A percentile compares a stretch with the other conserved stretches of the same genome.
phyloP scores from a whole-genome alignment of 306 rosid species.

The Cicer judaicum region DNA sequence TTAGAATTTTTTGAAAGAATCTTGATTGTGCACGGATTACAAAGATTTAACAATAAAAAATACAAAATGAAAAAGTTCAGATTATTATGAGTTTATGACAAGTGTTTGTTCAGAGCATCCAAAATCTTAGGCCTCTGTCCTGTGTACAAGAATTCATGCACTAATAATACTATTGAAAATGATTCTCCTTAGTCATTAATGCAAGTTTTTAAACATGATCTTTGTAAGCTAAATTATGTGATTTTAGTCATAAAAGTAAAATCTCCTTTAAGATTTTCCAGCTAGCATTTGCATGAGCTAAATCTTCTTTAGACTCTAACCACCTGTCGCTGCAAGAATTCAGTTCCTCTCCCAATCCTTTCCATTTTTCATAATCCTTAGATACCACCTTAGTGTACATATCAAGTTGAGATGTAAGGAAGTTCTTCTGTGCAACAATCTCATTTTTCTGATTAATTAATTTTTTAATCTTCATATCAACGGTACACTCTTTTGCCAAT shows the following conservation, averaged over 20 bases:
- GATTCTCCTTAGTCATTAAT: neutral
- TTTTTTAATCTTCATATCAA: conserved; percentile 7
- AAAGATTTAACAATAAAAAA: too few species aligned
- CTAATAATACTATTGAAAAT: too few species aligned
- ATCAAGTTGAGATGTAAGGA: conserved; percentile 8
- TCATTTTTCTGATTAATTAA: neutral
- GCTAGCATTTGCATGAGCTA: conserved; percentile 15
- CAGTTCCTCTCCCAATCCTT: neutral
- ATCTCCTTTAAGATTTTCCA: conserved; percentile 18
- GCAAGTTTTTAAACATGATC: neutral
- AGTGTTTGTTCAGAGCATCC: too few species aligned
- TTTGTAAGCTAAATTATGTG: neutral
- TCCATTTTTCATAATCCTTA: neutral
- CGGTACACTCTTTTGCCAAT: neutral
- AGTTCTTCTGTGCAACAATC: conserved; percentile 3
- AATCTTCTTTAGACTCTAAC: conserved; percentile 12
- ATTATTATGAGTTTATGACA: too few species aligned
- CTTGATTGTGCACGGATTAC: too few species aligned
- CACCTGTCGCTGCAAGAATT: neutral
- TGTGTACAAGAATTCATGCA: too few species aligned
- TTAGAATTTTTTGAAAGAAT: too few species aligned
- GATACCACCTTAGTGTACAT: neutral
- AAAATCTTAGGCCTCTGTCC: too few species aligned
- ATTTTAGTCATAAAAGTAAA: neutral
- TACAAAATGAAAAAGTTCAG: too few species aligned